A percentile compares a stretch with the other conserved stretches of the same genome.
Evolutionary conservation across 2,329 filamentous ascomycete genomes (phyloP).

Genomic region (Aureobasidium sp.): DNA sequence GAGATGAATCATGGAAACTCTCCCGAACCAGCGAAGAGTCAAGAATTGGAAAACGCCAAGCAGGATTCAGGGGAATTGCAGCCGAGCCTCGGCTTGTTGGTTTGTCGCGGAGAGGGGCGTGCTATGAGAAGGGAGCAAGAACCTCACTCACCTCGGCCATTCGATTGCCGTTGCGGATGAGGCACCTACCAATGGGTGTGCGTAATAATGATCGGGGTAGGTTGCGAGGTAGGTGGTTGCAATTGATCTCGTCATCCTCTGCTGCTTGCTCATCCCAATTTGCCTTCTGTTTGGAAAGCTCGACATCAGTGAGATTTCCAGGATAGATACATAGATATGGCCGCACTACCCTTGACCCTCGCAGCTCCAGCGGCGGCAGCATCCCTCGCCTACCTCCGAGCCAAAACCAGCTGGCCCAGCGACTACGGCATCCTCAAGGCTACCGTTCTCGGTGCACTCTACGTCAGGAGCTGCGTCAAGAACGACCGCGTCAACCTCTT

Average conservation of each 20-base stretch:
- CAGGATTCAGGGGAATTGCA: background rate
- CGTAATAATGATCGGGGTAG: background rate
- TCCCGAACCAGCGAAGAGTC: background rate
- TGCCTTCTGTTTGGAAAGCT: background rate
- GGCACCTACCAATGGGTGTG: background rate
- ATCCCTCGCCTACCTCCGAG: slow-evolving; percentile 69
- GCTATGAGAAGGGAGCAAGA: background rate
- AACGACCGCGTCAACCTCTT: slow-evolving; percentile 60
- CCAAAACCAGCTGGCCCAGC: slow-evolving; percentile 56
- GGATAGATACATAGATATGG: background rate
- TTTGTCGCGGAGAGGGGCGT: background rate
- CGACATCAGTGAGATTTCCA: too few relatives aligned
- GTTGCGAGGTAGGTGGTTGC: background rate
- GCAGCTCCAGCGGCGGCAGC: slow-evolving; percentile 47
- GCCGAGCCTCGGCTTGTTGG: background rate
- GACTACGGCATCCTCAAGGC: slow-evolving; percentile 50
- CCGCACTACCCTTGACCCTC: slow-evolving; percentile 11
- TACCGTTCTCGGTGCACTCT: slow-evolving; percentile 39
- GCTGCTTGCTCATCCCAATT: background rate
- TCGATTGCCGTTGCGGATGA: background rate
- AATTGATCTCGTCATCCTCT: background rate
- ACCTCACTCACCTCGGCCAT: background rate
- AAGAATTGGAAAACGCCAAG: background rate
- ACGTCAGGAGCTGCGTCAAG: slow-evolving; percentile 32
- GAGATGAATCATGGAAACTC: background rate